Conservation (phyloP, 177 flowering plant species). For the Telopea speciosissima region DNA sequence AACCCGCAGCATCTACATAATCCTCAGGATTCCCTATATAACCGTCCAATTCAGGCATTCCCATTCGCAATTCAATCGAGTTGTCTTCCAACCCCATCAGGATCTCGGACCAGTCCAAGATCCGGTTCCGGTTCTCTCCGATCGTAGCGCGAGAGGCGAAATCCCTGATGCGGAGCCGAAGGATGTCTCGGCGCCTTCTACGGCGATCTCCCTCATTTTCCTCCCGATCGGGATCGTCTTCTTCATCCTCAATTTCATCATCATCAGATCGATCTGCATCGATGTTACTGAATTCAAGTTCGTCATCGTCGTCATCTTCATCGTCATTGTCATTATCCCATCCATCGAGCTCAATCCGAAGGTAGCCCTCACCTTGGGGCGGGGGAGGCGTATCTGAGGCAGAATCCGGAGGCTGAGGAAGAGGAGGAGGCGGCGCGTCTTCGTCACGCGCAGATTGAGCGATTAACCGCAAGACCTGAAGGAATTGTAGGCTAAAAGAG, state of each 20-base stretch:
- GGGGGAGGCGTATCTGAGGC: constrained; percentile 10
- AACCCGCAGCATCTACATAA: constrained; percentile 76
- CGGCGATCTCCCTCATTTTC: constrained; percentile 26
- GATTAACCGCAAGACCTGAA: constrained; percentile 54
- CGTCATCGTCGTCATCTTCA: constrained; percentile 19
- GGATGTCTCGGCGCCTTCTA: constrained; percentile 40
- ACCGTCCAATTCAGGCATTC: constrained; percentile 48
- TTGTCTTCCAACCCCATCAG: constrained; percentile 64
- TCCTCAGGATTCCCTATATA: constrained; percentile 72
- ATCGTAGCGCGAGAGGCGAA: constrained; percentile 36
- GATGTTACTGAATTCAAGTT: not conserved
- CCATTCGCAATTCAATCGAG: constrained; percentile 58
- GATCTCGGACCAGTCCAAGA: constrained; percentile 73
- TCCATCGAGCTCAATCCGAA: constrained; percentile 64
- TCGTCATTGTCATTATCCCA: constrained; percentile 42
- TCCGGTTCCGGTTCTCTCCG: constrained; percentile 34
- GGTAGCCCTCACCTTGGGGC: constrained; percentile 43
- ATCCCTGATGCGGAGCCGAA: constrained; percentile 51
- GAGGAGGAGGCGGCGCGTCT: constrained; percentile 25
- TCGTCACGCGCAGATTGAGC: constrained; percentile 50
- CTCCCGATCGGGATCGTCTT: constrained; percentile 9
- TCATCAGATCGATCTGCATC: constrained; percentile 20
- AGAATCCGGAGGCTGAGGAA: constrained; percentile 23
- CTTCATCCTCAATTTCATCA: constrained; percentile 18
- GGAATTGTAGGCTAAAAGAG: constrained; percentile 46